Conservation (phyloP, 2,329 filamentous ascomycete species). For the Claviceps fusiformis region DNA sequence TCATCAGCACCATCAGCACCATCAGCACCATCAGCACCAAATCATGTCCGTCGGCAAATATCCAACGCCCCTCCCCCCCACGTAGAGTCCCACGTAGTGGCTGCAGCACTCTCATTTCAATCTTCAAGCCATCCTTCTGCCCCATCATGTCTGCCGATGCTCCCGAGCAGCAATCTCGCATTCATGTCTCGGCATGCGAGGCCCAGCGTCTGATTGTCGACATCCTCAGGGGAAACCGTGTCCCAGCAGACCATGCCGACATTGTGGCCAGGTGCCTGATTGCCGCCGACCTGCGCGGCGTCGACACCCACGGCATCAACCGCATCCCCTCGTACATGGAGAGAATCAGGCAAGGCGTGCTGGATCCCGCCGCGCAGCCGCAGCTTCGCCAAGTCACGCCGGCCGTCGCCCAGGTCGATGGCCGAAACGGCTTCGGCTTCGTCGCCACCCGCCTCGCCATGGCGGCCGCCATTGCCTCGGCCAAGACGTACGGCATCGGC, state of each 20-base stretch:
- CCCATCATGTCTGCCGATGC: neutral
- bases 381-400: conserved; percentile 50
- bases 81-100: neutral
- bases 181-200: conserved; percentile 18
- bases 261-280: conserved; percentile 57
- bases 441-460: conserved; percentile 55
- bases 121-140: neutral
- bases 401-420: conserved; percentile 55
- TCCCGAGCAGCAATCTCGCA: neutral
- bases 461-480: conserved; percentile 52
- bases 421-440: conserved; percentile 63
- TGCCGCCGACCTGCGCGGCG: conserved; percentile 61
- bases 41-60: too few relatives aligned
- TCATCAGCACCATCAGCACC: too few relatives aligned
- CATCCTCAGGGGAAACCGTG: conserved; percentile 47
- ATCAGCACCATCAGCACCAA: too few relatives aligned
- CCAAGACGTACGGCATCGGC: conserved; percentile 53
- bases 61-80: too few relatives aligned
- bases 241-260: conserved; percentile 41
- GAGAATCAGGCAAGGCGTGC: conserved; percentile 55
- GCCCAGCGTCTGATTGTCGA: conserved; percentile 34
- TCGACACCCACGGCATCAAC: conserved; percentile 67
- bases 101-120: neutral
- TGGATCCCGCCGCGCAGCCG: conserved; percentile 48
- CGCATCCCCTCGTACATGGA: conserved; percentile 66